Evolutionary conservation across 2,329 filamentous ascomycete species (phyloP).

Genomic region (Davidsoniella virescens): DNA sequence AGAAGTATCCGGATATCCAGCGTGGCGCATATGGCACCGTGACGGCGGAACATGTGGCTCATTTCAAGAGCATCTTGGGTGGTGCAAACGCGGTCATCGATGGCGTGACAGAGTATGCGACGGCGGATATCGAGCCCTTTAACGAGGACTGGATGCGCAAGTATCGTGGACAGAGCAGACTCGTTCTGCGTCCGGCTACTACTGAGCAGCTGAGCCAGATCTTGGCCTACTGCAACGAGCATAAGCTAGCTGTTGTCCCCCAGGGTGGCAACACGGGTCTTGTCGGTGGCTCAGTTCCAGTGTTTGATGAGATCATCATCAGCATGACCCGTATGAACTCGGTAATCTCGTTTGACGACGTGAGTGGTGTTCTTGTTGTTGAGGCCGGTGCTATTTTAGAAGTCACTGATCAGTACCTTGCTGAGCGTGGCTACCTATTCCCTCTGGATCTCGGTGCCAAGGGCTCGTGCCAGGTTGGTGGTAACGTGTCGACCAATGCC

Average conservation of each 20-base stretch:
- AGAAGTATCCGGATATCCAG: conserved; percentile 71
- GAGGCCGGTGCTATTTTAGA: conserved; percentile 89
- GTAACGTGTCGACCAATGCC: conserved; percentile 91
- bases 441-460: conserved; percentile 95
- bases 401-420: conserved; percentile 70
- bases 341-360: conserved; percentile 82
- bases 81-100: conserved; percentile 68
- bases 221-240: conserved; percentile 86
- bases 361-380: conserved; percentile 75
- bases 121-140: conserved; percentile 75
- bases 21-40: conserved; percentile 65
- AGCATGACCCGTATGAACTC: conserved; percentile 80
- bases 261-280: conserved; percentile 95
- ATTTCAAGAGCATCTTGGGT: conserved; percentile 70
- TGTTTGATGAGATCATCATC: conserved; percentile 96
- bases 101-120: conserved; percentile 47
- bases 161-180: conserved; percentile 74
- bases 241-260: conserved; percentile 81
- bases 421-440: conserved; percentile 74
- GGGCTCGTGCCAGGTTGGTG: conserved; percentile 89
- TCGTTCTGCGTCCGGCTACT: conserved; percentile 72
- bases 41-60: conserved; percentile 61
- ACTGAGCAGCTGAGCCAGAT: conserved; percentile 84
- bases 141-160: conserved; percentile 99
- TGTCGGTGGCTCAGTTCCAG: conserved; percentile 86